These are phyloP conservation scores for Mycena crocata DNA, from an alignment of 768 basidiomycete genomes.

Conservation along the genomic window DNA sequence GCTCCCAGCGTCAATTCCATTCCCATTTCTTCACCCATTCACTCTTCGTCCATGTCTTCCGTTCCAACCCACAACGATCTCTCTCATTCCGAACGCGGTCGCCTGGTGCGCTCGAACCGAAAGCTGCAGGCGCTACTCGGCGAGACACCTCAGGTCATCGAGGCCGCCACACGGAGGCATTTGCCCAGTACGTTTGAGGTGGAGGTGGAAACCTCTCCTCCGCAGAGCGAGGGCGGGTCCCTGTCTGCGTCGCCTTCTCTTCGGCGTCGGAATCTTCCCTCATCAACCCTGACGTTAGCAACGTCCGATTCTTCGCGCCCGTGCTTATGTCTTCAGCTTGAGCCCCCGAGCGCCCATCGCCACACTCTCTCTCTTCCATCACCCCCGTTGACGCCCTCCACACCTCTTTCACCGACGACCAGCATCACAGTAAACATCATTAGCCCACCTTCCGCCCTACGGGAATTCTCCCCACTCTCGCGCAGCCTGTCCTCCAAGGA, in stretches of 20 bases:
- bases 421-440: constrained; percentile 16
- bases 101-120: constrained; percentile 25
- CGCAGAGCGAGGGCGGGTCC: background rate
- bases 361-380: background rate
- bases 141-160: constrained; percentile 21
- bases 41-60: constrained; percentile 9
- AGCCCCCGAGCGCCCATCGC: background rate
- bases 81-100: constrained; percentile 10
- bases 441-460: background rate
- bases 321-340: constrained; percentile 5
- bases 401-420: constrained; percentile 24
- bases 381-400: background rate
- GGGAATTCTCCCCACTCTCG: background rate
- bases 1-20: too few species aligned
- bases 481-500: background rate
- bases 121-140: constrained; percentile 27
- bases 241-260: background rate
- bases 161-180: background rate
- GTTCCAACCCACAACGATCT: constrained; percentile 7
- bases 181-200: too few species aligned
- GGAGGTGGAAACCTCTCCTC: too few species aligned
- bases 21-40: too few species aligned
- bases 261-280: background rate
- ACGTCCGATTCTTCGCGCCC: background rate
- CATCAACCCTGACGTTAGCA: background rate